These are phyloP conservation scores for Boletellus deceptivus DNA, from an alignment of 1,284 basidiomycete species.

Conservation along the genomic window DNA sequence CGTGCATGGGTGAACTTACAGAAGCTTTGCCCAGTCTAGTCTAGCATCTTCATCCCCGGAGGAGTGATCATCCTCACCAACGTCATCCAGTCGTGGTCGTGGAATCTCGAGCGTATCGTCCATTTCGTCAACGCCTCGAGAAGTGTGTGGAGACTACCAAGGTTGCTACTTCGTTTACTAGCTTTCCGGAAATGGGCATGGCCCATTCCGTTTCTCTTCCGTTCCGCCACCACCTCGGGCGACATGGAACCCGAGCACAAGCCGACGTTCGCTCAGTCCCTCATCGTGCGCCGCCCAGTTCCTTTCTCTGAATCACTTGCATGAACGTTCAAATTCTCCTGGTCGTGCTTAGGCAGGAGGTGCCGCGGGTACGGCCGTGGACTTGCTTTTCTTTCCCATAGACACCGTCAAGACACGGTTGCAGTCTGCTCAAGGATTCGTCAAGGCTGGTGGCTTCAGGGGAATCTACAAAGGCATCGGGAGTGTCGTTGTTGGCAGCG, in stretches of 20 bases:
- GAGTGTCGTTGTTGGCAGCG: constrained; percentile 93
- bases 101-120: constrained; percentile 50
- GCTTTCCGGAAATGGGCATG: neutral
- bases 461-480: constrained; percentile 95
- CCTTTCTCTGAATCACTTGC: constrained; percentile 5
- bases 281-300: constrained; percentile 30
- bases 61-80: constrained; percentile 32
- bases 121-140: constrained; percentile 31
- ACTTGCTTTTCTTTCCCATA: constrained; percentile 94
- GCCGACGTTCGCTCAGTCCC: constrained; percentile 37
- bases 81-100: constrained; percentile 21
- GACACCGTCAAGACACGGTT: constrained; percentile 96
- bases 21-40: constrained; percentile 59
- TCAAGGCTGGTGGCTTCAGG: constrained; percentile 82
- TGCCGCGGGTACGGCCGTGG: constrained; percentile 85
- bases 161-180: neutral
- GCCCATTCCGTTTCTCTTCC: constrained; percentile 2
- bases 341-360: constrained; percentile 68
- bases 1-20: constrained; percentile 23
- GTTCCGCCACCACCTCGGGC: constrained; percentile 8
- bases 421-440: constrained; percentile 87
- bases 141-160: neutral
- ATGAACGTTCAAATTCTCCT: constrained; percentile 14
- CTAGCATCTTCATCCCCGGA: constrained; percentile 59
- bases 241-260: constrained; percentile 30